A percentile compares a stretch with the other conserved stretches of the same genome.
phyloP scores from a whole-genome alignment of 73 alveolate genomes.

The Symbiodinium pilosum region DNA sequence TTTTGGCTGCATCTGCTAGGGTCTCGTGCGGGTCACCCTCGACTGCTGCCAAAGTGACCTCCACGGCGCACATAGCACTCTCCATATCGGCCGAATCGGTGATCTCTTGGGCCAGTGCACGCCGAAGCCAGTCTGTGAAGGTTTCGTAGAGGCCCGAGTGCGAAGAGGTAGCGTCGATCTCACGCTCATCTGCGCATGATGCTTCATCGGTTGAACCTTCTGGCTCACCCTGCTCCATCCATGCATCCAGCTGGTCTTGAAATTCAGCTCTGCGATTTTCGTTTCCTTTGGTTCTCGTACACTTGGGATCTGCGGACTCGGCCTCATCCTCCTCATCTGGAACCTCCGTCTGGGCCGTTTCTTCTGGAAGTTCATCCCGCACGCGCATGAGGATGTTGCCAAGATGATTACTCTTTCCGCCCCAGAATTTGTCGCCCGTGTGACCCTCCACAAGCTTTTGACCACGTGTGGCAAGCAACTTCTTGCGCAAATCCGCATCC shows the following conservation, averaged over 20 bases:
- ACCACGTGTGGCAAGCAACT: neutral
- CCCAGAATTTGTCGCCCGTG: slow-evolving; percentile 15
- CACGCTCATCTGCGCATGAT: neutral
- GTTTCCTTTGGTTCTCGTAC: neutral
- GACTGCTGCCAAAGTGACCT: neutral
- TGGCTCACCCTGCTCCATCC: slow-evolving; percentile 11
- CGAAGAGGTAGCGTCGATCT: neutral
- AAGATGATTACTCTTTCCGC: slow-evolving; percentile 8
- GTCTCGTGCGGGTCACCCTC: slow-evolving; percentile 1
- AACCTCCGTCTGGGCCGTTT: slow-evolving; percentile 14
- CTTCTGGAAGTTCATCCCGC: slow-evolving; percentile 13
- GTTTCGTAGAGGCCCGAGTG: neutral
- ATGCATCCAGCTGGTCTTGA: neutral
- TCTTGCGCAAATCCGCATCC: slow-evolving; percentile 8
- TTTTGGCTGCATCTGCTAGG: slow-evolving; percentile 5
- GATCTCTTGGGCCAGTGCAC: neutral
- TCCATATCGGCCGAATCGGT: slow-evolving; percentile 6
- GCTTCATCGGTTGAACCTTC: neutral
- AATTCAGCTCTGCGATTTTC: slow-evolving; percentile 2
- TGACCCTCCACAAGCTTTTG: slow-evolving; percentile 5
- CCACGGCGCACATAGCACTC: slow-evolving; percentile 6
- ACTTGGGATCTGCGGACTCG: neutral
- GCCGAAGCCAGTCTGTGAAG: slow-evolving; percentile 3
- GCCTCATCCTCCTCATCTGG: neutral
- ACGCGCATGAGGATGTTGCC: slow-evolving; percentile 15